A percentile compares a stretch with the other conserved stretches of the same genome.
Conservation (phyloP, 331 rosid species). For the Cydonia oblonga region DNA sequence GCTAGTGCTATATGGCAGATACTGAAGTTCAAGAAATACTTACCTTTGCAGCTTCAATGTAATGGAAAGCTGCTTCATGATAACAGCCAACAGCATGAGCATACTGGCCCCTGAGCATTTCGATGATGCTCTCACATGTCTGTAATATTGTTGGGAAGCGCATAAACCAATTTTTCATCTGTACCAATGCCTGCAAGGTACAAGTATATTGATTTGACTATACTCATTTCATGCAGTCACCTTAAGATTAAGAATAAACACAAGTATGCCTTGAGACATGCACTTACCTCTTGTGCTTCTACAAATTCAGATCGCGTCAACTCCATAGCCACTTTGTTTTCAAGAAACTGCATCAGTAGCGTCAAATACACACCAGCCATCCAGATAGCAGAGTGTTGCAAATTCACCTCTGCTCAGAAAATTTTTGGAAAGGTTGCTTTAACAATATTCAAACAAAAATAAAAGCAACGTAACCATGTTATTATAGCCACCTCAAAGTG, state of each 20-base stretch:
- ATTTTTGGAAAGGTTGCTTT: slow-evolving; percentile 17
- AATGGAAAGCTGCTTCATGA: slow-evolving; percentile 75
- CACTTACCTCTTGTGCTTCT: slow-evolving; percentile 89
- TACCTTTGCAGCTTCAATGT: slow-evolving; percentile 82
- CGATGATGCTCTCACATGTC: slow-evolving; percentile 84
- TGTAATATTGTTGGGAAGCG: slow-evolving; percentile 94
- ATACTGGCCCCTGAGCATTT: slow-evolving; percentile 96
- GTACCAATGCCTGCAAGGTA: slow-evolving; percentile 69
- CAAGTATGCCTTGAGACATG: slow-evolving; percentile 6
- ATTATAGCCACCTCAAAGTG: slow-evolving; percentile 5
- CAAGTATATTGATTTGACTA: not conserved
- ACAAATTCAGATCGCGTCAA: slow-evolving; percentile 84
- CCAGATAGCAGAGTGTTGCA: slow-evolving; percentile 94
- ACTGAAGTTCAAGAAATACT: not conserved
- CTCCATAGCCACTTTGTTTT: slow-evolving; percentile 92
- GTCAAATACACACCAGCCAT: slow-evolving; percentile 95
- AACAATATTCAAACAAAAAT: slow-evolving; percentile 2
- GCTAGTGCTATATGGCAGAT: not conserved
- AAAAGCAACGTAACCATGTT: slow-evolving; percentile 5
- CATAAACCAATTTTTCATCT: slow-evolving; percentile 80
- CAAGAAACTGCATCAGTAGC: slow-evolving; percentile 90
- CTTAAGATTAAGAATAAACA: not conserved
- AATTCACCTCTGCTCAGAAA: slow-evolving; percentile 67
- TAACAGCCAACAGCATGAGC: slow-evolving; percentile 91
- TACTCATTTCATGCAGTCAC: not conserved